A percentile compares a stretch with the other conserved stretches of the same genome.
These are phyloP conservation scores for Limonium bicolor DNA, from an alignment of 148 eudicot species.

Conservation along the genomic window DNA sequence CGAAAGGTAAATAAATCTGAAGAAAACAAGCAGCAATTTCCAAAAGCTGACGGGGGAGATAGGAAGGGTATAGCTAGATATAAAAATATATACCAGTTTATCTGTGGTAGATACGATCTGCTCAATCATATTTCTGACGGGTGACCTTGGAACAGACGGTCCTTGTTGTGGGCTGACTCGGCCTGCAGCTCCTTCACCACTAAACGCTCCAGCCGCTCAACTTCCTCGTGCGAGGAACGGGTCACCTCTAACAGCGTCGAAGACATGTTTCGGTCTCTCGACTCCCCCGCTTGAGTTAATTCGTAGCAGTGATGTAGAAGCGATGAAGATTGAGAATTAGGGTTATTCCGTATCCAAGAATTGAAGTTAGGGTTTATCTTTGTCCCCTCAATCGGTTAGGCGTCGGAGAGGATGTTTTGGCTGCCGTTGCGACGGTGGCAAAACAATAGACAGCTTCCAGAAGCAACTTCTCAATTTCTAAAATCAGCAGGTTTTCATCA, in stretches of 20 bases:
- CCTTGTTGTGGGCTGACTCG: slow-evolving; percentile 52
- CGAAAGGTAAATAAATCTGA: background rate
- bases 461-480: no score
- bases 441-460: no score
- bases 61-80: background rate
- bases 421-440: no score
- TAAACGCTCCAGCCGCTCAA: slow-evolving; percentile 71
- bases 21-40: background rate
- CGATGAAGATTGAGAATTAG: no score
- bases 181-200: slow-evolving; percentile 65
- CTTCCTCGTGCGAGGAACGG: slow-evolving; percentile 82
- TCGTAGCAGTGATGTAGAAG: no score
- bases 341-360: no score
- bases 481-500: no score
- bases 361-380: no score
- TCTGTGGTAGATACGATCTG: slow-evolving; percentile 47
- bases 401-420: no score
- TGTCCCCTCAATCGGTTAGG: no score
- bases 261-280: slow-evolving; percentile 32
- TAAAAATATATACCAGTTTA: slow-evolving; percentile 44
- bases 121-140: slow-evolving; percentile 76
- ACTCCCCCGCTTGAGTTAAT: no score
- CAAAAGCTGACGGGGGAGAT: background rate
- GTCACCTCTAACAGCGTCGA: slow-evolving; percentile 88
- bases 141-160: slow-evolving; percentile 73